A percentile compares a stretch with the other conserved stretches of the same genome.
phyloP scores from a whole-genome alignment of 495 filamentous ascomycete species.

The Penicillium cosmopolitanum region DNA sequence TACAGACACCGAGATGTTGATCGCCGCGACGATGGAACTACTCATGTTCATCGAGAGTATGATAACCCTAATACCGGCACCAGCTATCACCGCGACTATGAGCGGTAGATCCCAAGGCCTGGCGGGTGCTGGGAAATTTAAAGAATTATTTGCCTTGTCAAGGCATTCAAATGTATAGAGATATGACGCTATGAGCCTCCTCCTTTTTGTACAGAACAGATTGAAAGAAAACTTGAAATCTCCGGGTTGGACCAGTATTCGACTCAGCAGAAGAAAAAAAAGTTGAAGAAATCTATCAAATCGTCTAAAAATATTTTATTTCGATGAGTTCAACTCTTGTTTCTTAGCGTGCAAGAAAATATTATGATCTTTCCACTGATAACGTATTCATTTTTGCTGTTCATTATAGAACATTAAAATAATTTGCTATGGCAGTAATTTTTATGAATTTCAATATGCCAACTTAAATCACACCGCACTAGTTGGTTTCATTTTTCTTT shows the following conservation, averaged over 20 bases:
- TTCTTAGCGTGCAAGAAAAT: slow-evolving; percentile 10
- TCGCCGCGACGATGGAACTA: slow-evolving; percentile 37
- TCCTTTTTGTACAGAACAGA: slow-evolving; percentile 1
- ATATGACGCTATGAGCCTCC: slow-evolving; percentile 1
- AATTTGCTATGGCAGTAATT: no score
- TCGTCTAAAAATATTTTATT: not conserved
- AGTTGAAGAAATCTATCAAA: slow-evolving; percentile 10
- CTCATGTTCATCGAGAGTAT: slow-evolving; percentile 42
- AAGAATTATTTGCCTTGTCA: not conserved
- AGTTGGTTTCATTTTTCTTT: no score
- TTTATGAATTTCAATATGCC: no score
- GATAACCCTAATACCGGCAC: slow-evolving; percentile 45
- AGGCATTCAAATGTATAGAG: not conserved
- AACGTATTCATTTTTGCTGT: no score
- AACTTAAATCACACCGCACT: no score
- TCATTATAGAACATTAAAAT: no score
- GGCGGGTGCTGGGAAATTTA: not conserved
- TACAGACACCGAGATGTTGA: slow-evolving; percentile 43
- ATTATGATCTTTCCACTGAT: slow-evolving; percentile 6
- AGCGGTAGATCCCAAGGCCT: slow-evolving; percentile 18
- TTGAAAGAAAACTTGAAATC: not conserved
- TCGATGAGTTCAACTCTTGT: slow-evolving; percentile 3
- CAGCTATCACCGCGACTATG: slow-evolving; percentile 37
- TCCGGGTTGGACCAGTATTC: not conserved
- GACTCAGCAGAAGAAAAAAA: slow-evolving; percentile 1